Conservation (phyloP, 306 rosid genomes). For the Phaseolus lunatus region DNA sequence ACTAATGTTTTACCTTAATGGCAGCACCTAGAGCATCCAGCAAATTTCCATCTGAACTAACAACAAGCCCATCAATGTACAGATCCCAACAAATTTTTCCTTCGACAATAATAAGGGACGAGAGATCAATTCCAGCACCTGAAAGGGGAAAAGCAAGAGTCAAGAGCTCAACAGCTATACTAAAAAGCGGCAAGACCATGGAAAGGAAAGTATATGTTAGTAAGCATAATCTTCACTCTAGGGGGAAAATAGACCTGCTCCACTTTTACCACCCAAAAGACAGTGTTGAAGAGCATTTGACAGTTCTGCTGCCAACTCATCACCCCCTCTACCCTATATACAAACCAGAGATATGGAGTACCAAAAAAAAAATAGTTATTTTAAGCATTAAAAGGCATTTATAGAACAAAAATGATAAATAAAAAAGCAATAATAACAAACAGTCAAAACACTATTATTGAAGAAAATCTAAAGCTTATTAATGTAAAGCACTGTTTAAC, state of each 20-base stretch:
- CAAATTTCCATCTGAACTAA: slow-evolving; percentile 87
- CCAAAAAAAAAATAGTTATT: slow-evolving; percentile 13
- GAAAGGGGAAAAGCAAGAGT: slow-evolving; percentile 14
- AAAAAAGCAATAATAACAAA: not conserved
- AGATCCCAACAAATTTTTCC: slow-evolving; percentile 97
- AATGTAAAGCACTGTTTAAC: not conserved
- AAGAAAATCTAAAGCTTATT: slow-evolving; percentile 3
- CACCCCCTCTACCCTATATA: slow-evolving; percentile 88
- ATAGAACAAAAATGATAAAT: slow-evolving; percentile 18
- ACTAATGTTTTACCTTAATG: slow-evolving; percentile 66
- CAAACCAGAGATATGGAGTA: slow-evolving; percentile 29
- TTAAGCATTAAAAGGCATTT: slow-evolving; percentile 6
- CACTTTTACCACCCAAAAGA: slow-evolving; percentile 86
- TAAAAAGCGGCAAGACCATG: slow-evolving; percentile 2
- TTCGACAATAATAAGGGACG: slow-evolving; percentile 70
- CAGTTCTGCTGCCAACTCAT: slow-evolving; percentile 80
- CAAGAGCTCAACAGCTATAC: slow-evolving; percentile 7
- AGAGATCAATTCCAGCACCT: slow-evolving; percentile 91
- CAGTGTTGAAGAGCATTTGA: slow-evolving; percentile 70
- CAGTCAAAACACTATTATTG: not conserved
- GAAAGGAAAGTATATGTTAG: slow-evolving; percentile 8
- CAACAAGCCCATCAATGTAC: slow-evolving; percentile 85
- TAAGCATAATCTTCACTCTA: slow-evolving; percentile 29
- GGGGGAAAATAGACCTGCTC: slow-evolving; percentile 62
- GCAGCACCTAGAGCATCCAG: slow-evolving; percentile 91